These are phyloP conservation scores for Meredithiella fracta DNA, from an alignment of 2,329 filamentous ascomycete species.

Conservation along the genomic window DNA sequence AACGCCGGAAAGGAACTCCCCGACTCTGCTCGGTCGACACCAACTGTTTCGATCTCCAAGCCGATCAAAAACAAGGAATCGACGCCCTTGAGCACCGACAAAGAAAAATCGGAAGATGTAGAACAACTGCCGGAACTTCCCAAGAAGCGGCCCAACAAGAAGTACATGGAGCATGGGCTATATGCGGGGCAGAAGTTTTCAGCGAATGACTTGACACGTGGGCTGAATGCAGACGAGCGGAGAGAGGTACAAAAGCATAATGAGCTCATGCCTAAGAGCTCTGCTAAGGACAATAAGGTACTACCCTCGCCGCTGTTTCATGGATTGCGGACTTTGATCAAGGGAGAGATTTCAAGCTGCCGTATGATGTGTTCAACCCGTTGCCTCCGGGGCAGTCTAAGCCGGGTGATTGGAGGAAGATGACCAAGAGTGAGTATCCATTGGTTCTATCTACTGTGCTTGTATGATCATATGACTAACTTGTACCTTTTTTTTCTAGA, in stretches of 20 bases:
- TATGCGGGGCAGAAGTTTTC: conserved; percentile 65
- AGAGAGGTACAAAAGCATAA: conserved; percentile 27
- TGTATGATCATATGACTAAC: background rate
- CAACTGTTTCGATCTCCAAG: background rate
- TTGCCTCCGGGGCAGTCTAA: conserved; percentile 74
- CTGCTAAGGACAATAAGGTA: conserved; percentile 33
- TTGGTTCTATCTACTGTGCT: background rate
- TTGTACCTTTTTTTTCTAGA: conserved; percentile 36
- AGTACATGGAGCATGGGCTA: conserved; percentile 66
- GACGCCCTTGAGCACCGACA: conserved; percentile 12
- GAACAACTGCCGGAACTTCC: conserved; percentile 24
- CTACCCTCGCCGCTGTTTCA: conserved; percentile 68
- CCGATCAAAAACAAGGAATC: conserved; percentile 14
- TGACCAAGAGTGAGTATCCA: conserved; percentile 61
- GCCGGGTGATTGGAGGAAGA: conserved; percentile 81
- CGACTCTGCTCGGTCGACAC: conserved; percentile 1
- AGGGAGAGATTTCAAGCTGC: conserved; percentile 74
- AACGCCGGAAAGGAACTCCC: conserved; percentile 17
- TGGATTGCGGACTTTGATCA: conserved; percentile 52
- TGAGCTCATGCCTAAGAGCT: conserved; percentile 18
- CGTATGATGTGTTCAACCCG: conserved; percentile 78
- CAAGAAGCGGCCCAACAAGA: conserved; percentile 42
- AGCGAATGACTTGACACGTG: conserved; percentile 27
- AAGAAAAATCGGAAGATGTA: conserved; percentile 19
- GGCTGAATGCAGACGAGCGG: conserved; percentile 34